Evolutionary conservation across 768 basidiomycete genomes (phyloP), one percentile per base, ranked within the genome.

Genomic region (Krasilnikovozyma curviuscula): DNA sequence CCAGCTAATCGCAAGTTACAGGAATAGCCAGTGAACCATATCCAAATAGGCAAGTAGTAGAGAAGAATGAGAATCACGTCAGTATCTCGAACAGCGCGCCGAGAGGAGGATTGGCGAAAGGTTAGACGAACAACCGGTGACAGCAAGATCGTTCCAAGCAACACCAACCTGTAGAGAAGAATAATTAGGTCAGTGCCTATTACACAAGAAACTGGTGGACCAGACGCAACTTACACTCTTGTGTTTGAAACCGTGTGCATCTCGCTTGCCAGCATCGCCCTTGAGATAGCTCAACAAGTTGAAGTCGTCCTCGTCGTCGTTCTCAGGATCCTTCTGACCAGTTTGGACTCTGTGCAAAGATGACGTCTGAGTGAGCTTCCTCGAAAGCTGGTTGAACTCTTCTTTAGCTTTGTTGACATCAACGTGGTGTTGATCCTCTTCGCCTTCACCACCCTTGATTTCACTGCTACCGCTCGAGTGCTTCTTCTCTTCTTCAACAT

Each of bases 121-220:
- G n/a, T n/a, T n/a, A n/a, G n/a, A n/a, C n/a, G n/a, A n/a, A n/a
- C 56, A 59, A 28, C 68, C 68, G 38, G 62, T 50, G 34, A 69
- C 68, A 8, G 57, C 58, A 7, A 66, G 45, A 29, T 59, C 49
- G 16, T 54, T 30, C 54, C 61, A 65, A 19, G 56, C 46, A 12
- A 62, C 61, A 24, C 65, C 65, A 44, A 69, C 63, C 40, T 57
- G 29, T 10, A 13, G 23, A 18, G 25, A n/a, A 5, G 21, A 2
- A 21, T 13, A 18, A 48, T 21, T n/a, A n/a, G 23, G 18, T 32
- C 44, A 27, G 19, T 18, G 28, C 18, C 18, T 27, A 14, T 33
- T 30, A 7, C 2, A 5, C 7, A 33, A 32, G 29, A 19, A 18
- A 33, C 18, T 7, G 3, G 43, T 3, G 44, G 10, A 21, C n/a